Conservation (phyloP, 768 basidiomycete genomes). For the Tricholoma sp. region DNA sequence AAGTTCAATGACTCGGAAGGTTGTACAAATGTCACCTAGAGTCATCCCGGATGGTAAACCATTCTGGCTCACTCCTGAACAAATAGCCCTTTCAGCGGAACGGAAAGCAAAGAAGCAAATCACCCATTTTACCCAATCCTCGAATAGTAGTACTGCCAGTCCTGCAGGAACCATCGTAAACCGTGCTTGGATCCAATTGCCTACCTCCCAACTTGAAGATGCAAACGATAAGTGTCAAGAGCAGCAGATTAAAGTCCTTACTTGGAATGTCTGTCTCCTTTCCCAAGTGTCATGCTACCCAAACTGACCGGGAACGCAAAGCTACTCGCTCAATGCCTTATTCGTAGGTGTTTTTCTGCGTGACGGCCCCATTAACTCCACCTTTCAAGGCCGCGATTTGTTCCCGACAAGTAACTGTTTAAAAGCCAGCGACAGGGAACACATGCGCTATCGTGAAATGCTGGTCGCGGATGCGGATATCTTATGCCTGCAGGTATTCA, state of each 20-base stretch:
- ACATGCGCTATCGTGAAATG: constrained; percentile 77
- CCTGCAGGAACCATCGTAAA: constrained; percentile 22
- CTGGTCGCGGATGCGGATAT: constrained; percentile 69
- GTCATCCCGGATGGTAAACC: constrained; percentile 7
- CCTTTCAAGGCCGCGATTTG: constrained; percentile 59
- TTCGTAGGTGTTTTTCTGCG: constrained; percentile 57
- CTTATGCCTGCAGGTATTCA: constrained; percentile 74
- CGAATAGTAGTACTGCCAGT: constrained; percentile 1
- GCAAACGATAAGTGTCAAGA: constrained; percentile 19
- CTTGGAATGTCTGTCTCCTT: constrained; percentile 74
- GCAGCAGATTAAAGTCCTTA: constrained; percentile 49
- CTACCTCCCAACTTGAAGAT: constrained; percentile 13
- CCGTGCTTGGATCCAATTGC: constrained; percentile 37
- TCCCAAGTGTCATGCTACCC: constrained; percentile 3
- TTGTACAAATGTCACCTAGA: not conserved
- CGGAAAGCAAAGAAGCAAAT: constrained; percentile 39
- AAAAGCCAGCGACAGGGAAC: constrained; percentile 65
- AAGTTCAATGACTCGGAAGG: no score
- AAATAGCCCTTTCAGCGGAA: constrained; percentile 48
- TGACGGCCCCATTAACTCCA: not conserved
- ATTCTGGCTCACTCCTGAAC: constrained; percentile 41
- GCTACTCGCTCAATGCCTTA: constrained; percentile 74
- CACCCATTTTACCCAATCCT: constrained; percentile 1
- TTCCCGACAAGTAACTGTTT: constrained; percentile 86
- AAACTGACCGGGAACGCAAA: constrained; percentile 23